phyloP scores from a whole-genome alignment of 2,329 filamentous ascomycete genomes.

The Aspergillus ibericus region DNA sequence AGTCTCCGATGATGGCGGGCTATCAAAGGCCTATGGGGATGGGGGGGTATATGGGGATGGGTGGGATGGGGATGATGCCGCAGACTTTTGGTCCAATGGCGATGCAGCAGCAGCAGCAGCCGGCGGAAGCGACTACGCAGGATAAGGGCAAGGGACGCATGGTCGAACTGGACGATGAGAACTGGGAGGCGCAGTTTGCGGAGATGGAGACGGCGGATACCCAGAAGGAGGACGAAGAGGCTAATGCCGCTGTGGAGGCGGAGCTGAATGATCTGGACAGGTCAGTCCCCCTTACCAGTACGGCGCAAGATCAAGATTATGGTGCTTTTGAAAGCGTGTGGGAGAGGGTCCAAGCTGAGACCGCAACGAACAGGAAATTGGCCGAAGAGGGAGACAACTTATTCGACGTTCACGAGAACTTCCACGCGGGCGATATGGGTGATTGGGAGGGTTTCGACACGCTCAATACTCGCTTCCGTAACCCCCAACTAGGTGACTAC shows the following conservation, averaged over 20 bases:
- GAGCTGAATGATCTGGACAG: slow-evolving; percentile 89
- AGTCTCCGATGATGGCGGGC: slow-evolving; percentile 63
- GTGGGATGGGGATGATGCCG: slow-evolving; percentile 54
- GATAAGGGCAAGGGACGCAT: slow-evolving; percentile 82
- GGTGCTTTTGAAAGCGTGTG: slow-evolving; percentile 84
- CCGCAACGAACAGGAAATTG: slow-evolving; percentile 55
- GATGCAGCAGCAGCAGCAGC: slow-evolving; percentile 50
- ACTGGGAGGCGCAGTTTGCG: slow-evolving; percentile 97
- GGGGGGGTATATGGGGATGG: slow-evolving; percentile 45
- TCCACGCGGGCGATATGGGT: slow-evolving; percentile 69
- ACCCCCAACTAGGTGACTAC: slow-evolving; percentile 83
- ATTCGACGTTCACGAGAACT: slow-evolving; percentile 46
- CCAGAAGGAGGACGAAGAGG: slow-evolving; percentile 59
- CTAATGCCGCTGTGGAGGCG: slow-evolving; percentile 74
- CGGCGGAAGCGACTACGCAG: slow-evolving; percentile 49
- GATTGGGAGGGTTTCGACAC: slow-evolving; percentile 78
- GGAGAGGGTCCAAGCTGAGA: slow-evolving; percentile 49
- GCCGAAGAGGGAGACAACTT: slow-evolving; percentile 61
- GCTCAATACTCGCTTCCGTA: slow-evolving; percentile 66
- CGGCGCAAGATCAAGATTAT: slow-evolving; percentile 65
- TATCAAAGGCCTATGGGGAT: slow-evolving; percentile 49
- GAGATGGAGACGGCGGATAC: slow-evolving; percentile 67
- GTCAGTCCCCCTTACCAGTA: slow-evolving; percentile 65
- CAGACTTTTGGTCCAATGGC: slow-evolving; percentile 50
- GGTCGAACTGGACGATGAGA: slow-evolving; percentile 87